Conservation (phyloP, 495 filamentous ascomycete genomes). For the Penicillium riverlandense region DNA sequence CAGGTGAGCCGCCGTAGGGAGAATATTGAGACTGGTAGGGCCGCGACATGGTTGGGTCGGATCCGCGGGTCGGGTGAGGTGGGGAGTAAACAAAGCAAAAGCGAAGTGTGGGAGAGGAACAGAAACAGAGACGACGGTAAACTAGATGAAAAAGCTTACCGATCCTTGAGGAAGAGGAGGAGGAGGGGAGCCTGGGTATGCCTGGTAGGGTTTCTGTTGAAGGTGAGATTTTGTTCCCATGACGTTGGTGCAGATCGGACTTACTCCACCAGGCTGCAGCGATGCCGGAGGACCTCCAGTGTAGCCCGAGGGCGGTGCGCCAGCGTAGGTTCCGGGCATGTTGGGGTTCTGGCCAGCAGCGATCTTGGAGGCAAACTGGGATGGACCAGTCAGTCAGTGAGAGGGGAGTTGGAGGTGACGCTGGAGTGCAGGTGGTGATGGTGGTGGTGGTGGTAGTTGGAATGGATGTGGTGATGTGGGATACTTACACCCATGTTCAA, state of each 20-base stretch:
- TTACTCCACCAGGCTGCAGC: slow-evolving; percentile 35
- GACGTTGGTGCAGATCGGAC: slow-evolving; percentile 22
- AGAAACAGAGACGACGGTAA: slow-evolving; percentile 8
- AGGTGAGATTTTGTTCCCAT: slow-evolving; percentile 6
- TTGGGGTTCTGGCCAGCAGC: slow-evolving; percentile 24
- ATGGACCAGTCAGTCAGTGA: slow-evolving; percentile 5
- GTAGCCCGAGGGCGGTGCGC: slow-evolving; percentile 34
- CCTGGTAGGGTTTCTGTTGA: slow-evolving; percentile 26
- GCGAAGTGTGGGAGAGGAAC: slow-evolving; percentile 6
- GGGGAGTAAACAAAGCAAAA: slow-evolving; percentile 2
- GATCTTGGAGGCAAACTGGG: slow-evolving; percentile 41
- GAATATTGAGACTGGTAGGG: slow-evolving; percentile 33
- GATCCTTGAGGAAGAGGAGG: slow-evolving; percentile 23
- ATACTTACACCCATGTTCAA: slow-evolving; percentile 30
- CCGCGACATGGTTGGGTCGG: slow-evolving; percentile 31
- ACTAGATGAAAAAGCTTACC: slow-evolving; percentile 26
- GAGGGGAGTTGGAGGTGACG: not conserved
- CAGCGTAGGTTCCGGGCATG: slow-evolving; percentile 26
- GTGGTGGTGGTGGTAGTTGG: too few species aligned
- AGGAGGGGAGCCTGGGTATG: slow-evolving; percentile 32
- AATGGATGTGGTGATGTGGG: too few species aligned
- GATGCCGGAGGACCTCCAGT: slow-evolving; percentile 35
- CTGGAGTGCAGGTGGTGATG: not conserved
- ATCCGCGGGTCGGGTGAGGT: not conserved
- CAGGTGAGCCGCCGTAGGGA: slow-evolving; percentile 31